Base-by-base conservation (phyloP, 345 rosid species). In the Bruguiera gymnorhiza region DNA sequence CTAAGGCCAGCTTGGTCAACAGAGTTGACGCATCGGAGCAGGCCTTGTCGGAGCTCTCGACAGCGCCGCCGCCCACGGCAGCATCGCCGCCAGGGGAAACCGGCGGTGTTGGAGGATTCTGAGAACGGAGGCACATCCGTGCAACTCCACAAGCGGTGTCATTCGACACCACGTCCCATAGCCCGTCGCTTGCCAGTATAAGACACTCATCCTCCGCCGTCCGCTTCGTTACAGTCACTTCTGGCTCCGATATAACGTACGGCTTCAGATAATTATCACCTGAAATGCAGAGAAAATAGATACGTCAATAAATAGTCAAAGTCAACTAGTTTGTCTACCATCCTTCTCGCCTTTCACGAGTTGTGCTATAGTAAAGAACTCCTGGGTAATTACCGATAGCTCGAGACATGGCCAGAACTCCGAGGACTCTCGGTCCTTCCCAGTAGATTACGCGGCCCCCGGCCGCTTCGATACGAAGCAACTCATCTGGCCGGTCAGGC, bases 141-240 rank as follows among this genome's bases (percentile, higher is more conserved):
- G 85, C 93, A 68, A 92, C 86, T 50, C 87, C 80, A 66, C 97
- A 91, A 1, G 96, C 95, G 0, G 87, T 83, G 36, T 92, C 93
- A 68, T 88, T 94, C 0, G 98, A 80, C 46, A 94, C 97, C 31
- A 89, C 98, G 65, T 94, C 97, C 98, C 98, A 94, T 23, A 94
- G 66, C 0, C 98, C 97, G 31, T 89, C 98, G 24, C 89, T 89
- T 7, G 92, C 98, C 32, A 92, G 70, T 5, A 94, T 92, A 63
- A 94, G 57, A 60, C 90, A 94, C 53, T 94, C 97, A 54, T 94
- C 98, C 18, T 82, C 96, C 2, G 57, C 86, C 27, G 83, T 81
- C 63, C 98, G 81, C 2, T 89, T 90, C 27, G 79, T 79, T 2
- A 88, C 66, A 0, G 83, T 87, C 30, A 94, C 96, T 76, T 91